A percentile compares a stretch with the other conserved stretches of the same genome.
These are phyloP conservation scores for Hirschfeldia incana DNA, from an alignment of 345 rosid species.

Conservation along the genomic window DNA sequence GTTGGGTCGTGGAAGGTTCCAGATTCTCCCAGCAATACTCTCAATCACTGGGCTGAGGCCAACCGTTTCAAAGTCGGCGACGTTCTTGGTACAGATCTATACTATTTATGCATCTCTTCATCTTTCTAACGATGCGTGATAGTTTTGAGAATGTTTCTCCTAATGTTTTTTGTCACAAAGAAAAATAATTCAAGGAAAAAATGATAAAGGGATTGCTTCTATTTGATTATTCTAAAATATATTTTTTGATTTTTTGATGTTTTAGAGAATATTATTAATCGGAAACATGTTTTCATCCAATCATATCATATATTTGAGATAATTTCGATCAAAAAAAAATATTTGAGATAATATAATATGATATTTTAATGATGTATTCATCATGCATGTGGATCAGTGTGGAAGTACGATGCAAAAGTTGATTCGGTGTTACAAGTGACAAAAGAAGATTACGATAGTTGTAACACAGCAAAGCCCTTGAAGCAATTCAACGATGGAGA, in stretches of 20 bases:
- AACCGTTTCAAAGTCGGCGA: conserved; percentile 52
- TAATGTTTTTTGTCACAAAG: not conserved
- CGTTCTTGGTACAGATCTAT: conserved; percentile 37
- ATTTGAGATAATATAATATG: not conserved
- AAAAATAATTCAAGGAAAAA: not conserved
- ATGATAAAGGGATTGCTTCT: not conserved
- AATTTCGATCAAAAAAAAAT: too few species aligned
- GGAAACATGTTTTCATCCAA: not conserved
- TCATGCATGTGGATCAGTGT: conserved; percentile 43
- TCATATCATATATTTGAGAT: not conserved
- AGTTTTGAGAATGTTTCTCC: not conserved
- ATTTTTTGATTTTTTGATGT: not conserved
- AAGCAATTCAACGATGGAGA: conserved; percentile 46
- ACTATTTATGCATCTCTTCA: not conserved
- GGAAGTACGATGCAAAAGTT: conserved; percentile 43
- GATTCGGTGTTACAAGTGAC: conserved; percentile 64
- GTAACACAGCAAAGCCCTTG: conserved; percentile 49
- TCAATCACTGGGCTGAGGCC: conserved; percentile 49
- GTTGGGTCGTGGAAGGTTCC: conserved; percentile 60
- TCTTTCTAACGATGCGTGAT: not conserved
- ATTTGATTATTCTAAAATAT: not conserved
- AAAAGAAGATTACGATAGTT: conserved; percentile 43
- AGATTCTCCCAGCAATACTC: conserved; percentile 36
- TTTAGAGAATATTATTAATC: not conserved
- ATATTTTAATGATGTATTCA: not conserved